Evolutionary conservation across 352 stramenopile genomes (phyloP).

Genomic region (Pythium brassicae): DNA sequence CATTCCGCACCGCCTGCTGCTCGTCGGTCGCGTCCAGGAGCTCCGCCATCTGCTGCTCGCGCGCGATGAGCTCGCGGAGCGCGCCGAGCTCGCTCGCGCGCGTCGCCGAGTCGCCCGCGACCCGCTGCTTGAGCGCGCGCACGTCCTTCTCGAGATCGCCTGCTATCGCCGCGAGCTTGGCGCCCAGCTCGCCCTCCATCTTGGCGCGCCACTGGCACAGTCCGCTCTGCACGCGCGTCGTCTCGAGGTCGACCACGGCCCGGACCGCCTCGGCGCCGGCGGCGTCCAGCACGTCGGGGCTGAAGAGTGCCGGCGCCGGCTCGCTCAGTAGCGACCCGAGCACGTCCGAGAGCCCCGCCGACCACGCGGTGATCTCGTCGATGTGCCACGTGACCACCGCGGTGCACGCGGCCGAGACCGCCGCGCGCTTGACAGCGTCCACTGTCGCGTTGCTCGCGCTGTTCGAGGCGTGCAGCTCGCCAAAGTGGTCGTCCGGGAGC

Average conservation of each 20-base stretch:
- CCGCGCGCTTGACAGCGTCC: conserved; percentile 32
- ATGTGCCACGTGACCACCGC: conserved; percentile 39
- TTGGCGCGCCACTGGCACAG: conserved; percentile 60
- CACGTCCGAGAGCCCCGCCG: conserved; percentile 31
- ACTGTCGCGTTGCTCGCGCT: conserved; percentile 2
- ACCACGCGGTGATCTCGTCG: conserved; percentile 51
- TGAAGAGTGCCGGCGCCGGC: conserved; percentile 41
- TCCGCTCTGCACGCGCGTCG: conserved; percentile 42
- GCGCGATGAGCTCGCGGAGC: conserved; percentile 67
- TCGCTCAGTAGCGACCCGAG: conserved; percentile 43
- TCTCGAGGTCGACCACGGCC: conserved; percentile 41
- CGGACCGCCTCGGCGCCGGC: conserved; percentile 32
- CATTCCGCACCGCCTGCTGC: conserved; percentile 56
- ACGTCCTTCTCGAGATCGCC: conserved; percentile 42
- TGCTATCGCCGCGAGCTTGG: conserved; percentile 29
- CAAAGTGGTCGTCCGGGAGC: conserved; percentile 9
- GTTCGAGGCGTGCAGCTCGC: conserved; percentile 5
- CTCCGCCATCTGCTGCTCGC: conserved; percentile 61
- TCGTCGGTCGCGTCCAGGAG: conserved; percentile 78
- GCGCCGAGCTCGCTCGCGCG: conserved; percentile 46
- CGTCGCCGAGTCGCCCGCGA: conserved; percentile 31
- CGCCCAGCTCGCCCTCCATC: conserved; percentile 44
- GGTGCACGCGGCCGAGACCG: conserved; percentile 30
- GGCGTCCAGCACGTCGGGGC: conserved; percentile 26
- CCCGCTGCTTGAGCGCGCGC: conserved; percentile 29